Percentiles rank a stretch among this genome's conserved stretches.
Evolutionary conservation across 495 filamentous ascomycete species (phyloP).

Genomic region (Penicillium paxilli): DNA sequence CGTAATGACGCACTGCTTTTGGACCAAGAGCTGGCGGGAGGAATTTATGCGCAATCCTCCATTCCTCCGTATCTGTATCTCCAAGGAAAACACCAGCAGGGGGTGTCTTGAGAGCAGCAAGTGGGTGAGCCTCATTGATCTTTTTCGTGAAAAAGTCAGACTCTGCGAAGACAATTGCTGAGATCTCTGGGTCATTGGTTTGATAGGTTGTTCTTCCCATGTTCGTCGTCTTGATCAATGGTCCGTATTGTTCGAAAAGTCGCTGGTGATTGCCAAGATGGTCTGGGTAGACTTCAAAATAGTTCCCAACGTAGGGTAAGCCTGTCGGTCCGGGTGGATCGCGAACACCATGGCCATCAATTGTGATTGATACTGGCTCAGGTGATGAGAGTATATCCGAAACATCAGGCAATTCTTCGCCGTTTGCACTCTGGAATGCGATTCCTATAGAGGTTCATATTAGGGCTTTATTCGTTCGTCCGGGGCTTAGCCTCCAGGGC

Average conservation of each 20-base stretch:
- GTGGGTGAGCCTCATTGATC: constrained; percentile 48
- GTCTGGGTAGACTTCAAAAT: constrained; percentile 57
- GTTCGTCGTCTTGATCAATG: constrained; percentile 53
- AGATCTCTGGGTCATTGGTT: constrained; percentile 48
- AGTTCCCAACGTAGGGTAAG: constrained; percentile 50
- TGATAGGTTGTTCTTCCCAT: constrained; percentile 49
- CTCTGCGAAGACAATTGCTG: constrained; percentile 41
- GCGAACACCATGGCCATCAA: constrained; percentile 43
- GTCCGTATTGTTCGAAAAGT: constrained; percentile 54
- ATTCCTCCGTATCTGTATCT: constrained; percentile 49
- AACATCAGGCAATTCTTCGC: constrained; percentile 20
- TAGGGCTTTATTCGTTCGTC: no score
- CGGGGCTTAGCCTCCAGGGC: no score
- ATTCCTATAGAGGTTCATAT: constrained; percentile 26
- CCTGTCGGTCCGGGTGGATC: constrained; percentile 44
- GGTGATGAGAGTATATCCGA: constrained; percentile 24
- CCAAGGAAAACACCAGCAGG: constrained; percentile 51
- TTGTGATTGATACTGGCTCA: constrained; percentile 29
- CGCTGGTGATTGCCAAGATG: constrained; percentile 57
- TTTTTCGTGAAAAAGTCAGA: constrained; percentile 52
- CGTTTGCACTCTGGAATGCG: constrained; percentile 31
- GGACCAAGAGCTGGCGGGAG: constrained; percentile 52
- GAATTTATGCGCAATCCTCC: constrained; percentile 52
- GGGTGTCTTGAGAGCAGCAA: constrained; percentile 39
- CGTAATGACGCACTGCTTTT: constrained; percentile 56